Evolutionary conservation across 352 stramenopile genomes (phyloP), one percentile per base, ranked within the genome.

Genomic region (Globisporangium irregulare): DNA sequence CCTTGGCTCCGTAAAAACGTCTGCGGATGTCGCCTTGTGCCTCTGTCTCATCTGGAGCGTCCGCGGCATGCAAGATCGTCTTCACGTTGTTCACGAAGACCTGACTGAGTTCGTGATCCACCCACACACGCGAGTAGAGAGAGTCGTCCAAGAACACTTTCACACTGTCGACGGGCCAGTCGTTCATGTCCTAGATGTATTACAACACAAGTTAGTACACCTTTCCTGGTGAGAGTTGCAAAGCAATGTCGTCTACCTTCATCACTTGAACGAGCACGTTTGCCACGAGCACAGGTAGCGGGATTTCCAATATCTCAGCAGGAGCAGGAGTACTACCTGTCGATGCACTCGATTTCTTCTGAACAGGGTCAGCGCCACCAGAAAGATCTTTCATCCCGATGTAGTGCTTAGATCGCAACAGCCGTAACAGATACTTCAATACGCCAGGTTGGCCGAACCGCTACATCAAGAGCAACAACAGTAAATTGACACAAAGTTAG

Each of bases 121-220:
- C 88, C 88, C 88, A 96, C 15, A 89, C 73, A 54, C 88, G 80
- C n/a, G 82, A 78, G 66, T 86, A 86, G 12, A 96, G 73, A 4
- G 88, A 92, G 71, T 96, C 88, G 50, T 94, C 87, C 3, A 96
- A 68, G 73, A 94, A 96, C 20, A 96, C 88, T 68, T 94, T 96
- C 36, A 94, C 79, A 61, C 83, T 94, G 68, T 96, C 88, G 25
- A 91, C 74, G 18, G 86, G 84, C 86, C 86, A 94, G 6, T 80
- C 76, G 14, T 80, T 62, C 20, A 54, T 64, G 55, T 86, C 70
- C 81, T 91, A 63, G 1, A 58, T 5, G 50, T 4, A 32, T 32
- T 34, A n/a, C 38, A 48, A 48, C 38, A 48, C 4, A 14, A 20
- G 18, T 48, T 48, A 48, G 38, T 48, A 20, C 14, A 20, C 12